These are phyloP conservation scores for Monilinia laxa DNA, from an alignment of 2,329 filamentous ascomycete species.

Conservation along the genomic window DNA sequence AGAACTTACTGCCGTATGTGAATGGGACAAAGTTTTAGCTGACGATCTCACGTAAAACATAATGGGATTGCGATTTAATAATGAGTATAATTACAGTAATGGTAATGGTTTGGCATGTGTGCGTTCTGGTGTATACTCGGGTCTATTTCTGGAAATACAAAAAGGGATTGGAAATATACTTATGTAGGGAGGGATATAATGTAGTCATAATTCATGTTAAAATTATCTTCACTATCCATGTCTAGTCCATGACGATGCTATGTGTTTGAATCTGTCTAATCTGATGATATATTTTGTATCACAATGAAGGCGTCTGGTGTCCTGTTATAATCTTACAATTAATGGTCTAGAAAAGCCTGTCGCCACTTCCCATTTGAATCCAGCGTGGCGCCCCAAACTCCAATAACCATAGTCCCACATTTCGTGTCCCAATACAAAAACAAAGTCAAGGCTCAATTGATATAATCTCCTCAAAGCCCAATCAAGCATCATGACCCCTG, in stretches of 20 bases:
- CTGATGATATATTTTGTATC: neutral
- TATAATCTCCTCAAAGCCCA: neutral
- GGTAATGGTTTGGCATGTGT: neutral
- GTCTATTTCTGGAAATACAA: neutral
- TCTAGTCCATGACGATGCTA: neutral
- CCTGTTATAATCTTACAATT: neutral
- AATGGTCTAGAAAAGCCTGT: neutral
- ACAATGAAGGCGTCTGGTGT: neutral
- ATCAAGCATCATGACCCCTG: neutral
- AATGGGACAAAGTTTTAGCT: slow-evolving; percentile 17
- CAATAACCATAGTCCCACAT: neutral
- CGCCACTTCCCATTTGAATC: neutral
- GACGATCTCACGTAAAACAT: neutral
- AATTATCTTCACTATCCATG: neutral
- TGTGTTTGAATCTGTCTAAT: neutral
- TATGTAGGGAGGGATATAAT: slow-evolving; percentile 3
- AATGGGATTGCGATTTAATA: neutral
- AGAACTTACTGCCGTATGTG: slow-evolving; percentile 7
- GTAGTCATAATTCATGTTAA: neutral
- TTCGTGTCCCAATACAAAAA: neutral
- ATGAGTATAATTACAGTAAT: neutral
- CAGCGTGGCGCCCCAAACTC: neutral
- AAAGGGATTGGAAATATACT: neutral
- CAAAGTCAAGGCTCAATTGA: neutral
- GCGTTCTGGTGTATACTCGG: neutral